Evolutionary conservation across 768 basidiomycete species (phyloP).

Genomic region (Panaeolus papilionaceus): DNA sequence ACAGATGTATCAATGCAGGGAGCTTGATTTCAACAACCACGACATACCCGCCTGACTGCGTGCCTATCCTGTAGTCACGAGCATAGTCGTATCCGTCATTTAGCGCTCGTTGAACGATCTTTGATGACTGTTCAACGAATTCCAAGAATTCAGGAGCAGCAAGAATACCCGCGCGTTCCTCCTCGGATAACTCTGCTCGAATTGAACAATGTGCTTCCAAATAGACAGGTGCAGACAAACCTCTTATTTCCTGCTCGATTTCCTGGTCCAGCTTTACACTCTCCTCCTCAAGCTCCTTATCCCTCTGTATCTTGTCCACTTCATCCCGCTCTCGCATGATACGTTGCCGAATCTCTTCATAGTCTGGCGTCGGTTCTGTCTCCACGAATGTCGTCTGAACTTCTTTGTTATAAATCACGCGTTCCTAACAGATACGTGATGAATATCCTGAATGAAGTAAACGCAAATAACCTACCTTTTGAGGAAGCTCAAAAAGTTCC

Average conservation of each 20-base stretch:
- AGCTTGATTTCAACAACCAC: constrained; percentile 2
- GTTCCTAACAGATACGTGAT: constrained; percentile 54
- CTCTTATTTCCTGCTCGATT: constrained; percentile 87
- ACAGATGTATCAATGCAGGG: constrained; percentile 13
- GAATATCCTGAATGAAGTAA: not conserved
- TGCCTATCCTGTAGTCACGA: constrained; percentile 91
- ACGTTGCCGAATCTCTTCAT: constrained; percentile 78
- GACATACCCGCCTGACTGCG: constrained; percentile 84
- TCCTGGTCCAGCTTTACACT: constrained; percentile 84
- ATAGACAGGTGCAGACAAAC: constrained; percentile 38
- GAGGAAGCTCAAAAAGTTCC: constrained; percentile 89
- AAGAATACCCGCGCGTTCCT: constrained; percentile 82
- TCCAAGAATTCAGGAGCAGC: constrained; percentile 91
- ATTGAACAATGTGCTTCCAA: not conserved
- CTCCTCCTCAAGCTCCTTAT: constrained; percentile 84
- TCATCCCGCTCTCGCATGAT: constrained; percentile 76
- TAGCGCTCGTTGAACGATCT: constrained; percentile 93
- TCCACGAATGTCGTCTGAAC: constrained; percentile 78
- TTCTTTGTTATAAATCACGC: constrained; percentile 84
- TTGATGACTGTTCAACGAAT: constrained; percentile 94
- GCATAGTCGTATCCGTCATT: constrained; percentile 98
- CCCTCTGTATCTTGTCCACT: constrained; percentile 58
- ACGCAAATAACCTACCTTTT: constrained; percentile 59
- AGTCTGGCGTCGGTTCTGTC: constrained; percentile 51
- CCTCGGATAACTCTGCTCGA: constrained; percentile 78